phyloP scores from a whole-genome alignment of 1,284 basidiomycete genomes.

The Chondrostereum purpureum region DNA sequence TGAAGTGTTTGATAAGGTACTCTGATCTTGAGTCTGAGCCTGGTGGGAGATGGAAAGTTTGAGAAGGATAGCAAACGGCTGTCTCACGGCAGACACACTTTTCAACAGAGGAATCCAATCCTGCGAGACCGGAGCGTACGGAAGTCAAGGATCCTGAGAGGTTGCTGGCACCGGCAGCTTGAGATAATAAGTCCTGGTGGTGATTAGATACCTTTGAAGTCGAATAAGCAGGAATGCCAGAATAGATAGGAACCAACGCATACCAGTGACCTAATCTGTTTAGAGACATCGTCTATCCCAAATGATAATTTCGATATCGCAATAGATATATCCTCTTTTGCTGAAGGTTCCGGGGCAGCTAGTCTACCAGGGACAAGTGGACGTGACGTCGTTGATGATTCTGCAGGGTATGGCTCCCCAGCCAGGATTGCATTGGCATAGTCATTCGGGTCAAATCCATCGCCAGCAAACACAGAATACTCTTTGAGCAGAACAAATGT shows the following conservation, averaged over 20 bases:
- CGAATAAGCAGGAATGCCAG: conserved; percentile 7
- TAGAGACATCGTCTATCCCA: conserved; percentile 83
- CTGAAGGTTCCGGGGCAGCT: conserved; percentile 43
- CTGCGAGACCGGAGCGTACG: conserved; percentile 58
- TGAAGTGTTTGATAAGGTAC: conserved; percentile 73
- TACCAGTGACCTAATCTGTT: conserved; percentile 80
- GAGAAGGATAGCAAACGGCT: conserved; percentile 13
- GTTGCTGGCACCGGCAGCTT: conserved; percentile 59
- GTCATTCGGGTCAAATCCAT: conserved; percentile 78
- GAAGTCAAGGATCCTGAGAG: conserved; percentile 58
- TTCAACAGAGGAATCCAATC: conserved; percentile 66
- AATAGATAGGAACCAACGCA: conserved; percentile 23
- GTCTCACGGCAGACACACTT: conserved; percentile 40
- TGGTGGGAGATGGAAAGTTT: conserved; percentile 22
- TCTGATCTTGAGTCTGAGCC: conserved; percentile 80
- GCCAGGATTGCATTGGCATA: conserved; percentile 86
- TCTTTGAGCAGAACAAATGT: conserved; percentile 30
- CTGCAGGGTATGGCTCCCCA: conserved; percentile 63
- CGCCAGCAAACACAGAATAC: conserved; percentile 59
- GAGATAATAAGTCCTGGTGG: conserved; percentile 68
- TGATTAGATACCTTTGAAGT: conserved; percentile 53
- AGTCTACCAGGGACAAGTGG: conserved; percentile 21
- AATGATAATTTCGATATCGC: conserved; percentile 80
- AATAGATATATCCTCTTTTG: conserved; percentile 80
- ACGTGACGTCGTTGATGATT: conserved; percentile 18